Percentiles rank a stretch among this genome's conserved stretches.
Conservation (phyloP, 768 basidiomycete species). For the Russula earlei region DNA sequence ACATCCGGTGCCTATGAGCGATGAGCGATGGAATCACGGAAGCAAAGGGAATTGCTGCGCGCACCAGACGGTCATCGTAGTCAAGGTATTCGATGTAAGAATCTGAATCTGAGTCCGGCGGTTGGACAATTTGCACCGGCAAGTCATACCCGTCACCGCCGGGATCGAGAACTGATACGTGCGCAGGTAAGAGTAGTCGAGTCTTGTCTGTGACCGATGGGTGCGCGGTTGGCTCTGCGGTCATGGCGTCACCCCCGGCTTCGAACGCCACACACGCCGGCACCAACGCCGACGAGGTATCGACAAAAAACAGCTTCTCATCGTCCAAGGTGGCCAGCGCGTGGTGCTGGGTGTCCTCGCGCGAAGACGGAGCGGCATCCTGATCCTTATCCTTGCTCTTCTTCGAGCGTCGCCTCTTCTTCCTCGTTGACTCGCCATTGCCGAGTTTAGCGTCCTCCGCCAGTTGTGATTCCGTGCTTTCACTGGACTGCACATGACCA, state of each 20-base stretch:
- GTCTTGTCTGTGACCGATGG: not conserved
- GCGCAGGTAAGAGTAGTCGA: constrained; percentile 51
- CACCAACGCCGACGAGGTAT: constrained; percentile 34
- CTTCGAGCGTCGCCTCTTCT: constrained; percentile 11
- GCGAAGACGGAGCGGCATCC: not conserved
- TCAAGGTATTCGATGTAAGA: constrained; percentile 74
- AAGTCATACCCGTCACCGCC: constrained; percentile 24
- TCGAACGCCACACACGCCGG: constrained; percentile 21
- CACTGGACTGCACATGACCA: not conserved
- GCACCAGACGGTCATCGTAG: constrained; percentile 50
- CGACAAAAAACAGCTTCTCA: constrained; percentile 39
- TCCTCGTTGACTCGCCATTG: not conserved
- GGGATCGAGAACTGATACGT: constrained; percentile 53
- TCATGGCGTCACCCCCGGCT: constrained; percentile 11
- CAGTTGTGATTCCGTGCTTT: not conserved
- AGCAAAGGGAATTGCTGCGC: constrained; percentile 17
- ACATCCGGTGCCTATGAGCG: constrained; percentile 36
- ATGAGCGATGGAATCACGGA: not conserved
- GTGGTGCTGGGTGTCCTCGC: not conserved
- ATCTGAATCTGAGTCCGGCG: constrained; percentile 47
- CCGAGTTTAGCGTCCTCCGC: not conserved
- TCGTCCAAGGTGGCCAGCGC: not conserved
- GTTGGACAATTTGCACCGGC: constrained; percentile 39
- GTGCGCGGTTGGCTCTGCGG: constrained; percentile 3
- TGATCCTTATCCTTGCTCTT: constrained; percentile 1